phyloP scores from a whole-genome alignment of 768 basidiomycete genomes.

The Suillus discolor region DNA sequence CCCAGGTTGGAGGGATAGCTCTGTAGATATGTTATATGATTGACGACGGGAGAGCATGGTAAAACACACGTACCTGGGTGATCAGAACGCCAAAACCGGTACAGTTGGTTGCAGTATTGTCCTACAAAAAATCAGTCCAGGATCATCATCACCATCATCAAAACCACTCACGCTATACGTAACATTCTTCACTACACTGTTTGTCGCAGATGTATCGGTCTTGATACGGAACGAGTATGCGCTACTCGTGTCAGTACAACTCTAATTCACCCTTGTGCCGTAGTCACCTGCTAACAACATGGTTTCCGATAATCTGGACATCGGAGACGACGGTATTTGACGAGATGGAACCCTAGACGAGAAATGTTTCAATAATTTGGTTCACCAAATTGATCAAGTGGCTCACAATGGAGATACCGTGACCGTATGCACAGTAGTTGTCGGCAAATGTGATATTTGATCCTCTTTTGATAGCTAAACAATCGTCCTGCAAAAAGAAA shows the following conservation, averaged over 20 bases:
- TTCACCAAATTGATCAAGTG: not conserved
- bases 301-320: conserved; percentile 53
- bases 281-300: conserved; percentile 53
- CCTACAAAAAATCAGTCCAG: conserved; percentile 29
- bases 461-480: conserved; percentile 53
- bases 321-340: conserved; percentile 48
- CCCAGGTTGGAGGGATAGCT: conserved; percentile 59
- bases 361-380: not conserved
- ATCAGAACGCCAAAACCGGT: conserved; percentile 59
- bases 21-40: conserved; percentile 26
- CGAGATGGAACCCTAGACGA: conserved; percentile 54
- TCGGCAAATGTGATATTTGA: conserved; percentile 48
- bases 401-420: conserved; percentile 60
- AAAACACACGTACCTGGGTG: conserved; percentile 46
- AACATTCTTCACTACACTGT: conserved; percentile 50
- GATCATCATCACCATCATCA: not conserved
- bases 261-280: not conserved
- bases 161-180: conserved; percentile 45
- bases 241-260: conserved; percentile 29
- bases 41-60: not conserved
- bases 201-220: conserved; percentile 46
- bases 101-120: conserved; percentile 54
- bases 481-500: conserved; percentile 52
- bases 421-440: conserved; percentile 59
- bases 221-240: conserved; percentile 65